Evolutionary conservation across 345 rosid species (phyloP).

Genomic region (Reutealis trisperma): DNA sequence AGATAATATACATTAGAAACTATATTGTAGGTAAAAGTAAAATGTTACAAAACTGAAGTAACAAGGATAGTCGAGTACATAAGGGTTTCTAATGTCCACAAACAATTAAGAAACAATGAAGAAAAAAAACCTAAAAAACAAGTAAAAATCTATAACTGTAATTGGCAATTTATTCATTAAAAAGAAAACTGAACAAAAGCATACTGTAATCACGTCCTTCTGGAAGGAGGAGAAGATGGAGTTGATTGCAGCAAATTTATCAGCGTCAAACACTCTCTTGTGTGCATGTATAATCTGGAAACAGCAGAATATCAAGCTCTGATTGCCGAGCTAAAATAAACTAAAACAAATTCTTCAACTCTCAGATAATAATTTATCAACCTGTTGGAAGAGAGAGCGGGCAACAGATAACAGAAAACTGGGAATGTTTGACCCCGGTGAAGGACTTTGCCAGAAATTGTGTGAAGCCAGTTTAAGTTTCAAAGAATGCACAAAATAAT

Average conservation of each 20-base stretch:
- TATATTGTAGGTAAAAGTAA: neutral
- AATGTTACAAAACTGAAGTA: neutral
- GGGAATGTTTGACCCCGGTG: slow-evolving; percentile 33
- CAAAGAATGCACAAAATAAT: slow-evolving; percentile 46
- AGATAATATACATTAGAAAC: neutral
- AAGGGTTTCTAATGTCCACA: neutral
- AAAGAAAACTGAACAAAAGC: neutral
- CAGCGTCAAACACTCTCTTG: slow-evolving; percentile 60
- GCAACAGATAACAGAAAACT: slow-evolving; percentile 56
- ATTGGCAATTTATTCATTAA: neutral
- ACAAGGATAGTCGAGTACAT: neutral
- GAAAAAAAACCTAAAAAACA: neutral
- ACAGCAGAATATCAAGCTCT: slow-evolving; percentile 21
- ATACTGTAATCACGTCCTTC: slow-evolving; percentile 46
- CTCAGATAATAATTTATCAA: slow-evolving; percentile 24
- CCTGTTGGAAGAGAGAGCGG: slow-evolving; percentile 69
- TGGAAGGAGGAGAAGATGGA: slow-evolving; percentile 47
- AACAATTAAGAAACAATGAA: neutral
- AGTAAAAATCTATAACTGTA: neutral
- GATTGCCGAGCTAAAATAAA: neutral
- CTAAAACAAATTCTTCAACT: neutral
- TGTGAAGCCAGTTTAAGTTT: slow-evolving; percentile 59
- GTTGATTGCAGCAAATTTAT: slow-evolving; percentile 53
- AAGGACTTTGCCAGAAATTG: slow-evolving; percentile 55
- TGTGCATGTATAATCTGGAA: slow-evolving; percentile 74